phyloP scores from a whole-genome alignment of 2,329 filamentous ascomycete genomes.

The Madurella fahalii region DNA sequence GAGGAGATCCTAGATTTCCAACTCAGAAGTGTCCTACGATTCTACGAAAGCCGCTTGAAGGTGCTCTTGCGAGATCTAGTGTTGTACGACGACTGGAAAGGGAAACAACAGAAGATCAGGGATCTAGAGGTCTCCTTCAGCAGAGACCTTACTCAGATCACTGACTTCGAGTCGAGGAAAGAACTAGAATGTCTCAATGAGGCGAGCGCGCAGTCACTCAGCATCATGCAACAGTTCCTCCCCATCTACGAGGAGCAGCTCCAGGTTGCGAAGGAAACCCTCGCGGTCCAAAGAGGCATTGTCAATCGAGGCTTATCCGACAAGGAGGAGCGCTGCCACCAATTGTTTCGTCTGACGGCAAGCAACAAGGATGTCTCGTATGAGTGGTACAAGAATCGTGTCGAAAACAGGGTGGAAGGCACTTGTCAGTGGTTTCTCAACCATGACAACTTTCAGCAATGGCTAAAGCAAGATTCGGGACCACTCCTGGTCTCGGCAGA shows the following conservation, averaged over 20 bases:
- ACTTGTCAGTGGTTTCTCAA: slow-evolving; percentile 34
- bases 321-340: slow-evolving; percentile 5
- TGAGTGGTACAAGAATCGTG: slow-evolving; percentile 31
- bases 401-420: slow-evolving; percentile 23
- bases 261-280: too few relatives aligned
- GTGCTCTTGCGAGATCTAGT: background rate
- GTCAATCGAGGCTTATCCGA: background rate
- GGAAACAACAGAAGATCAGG: too few relatives aligned
- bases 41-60: slow-evolving; percentile 23
- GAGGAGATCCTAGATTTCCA: slow-evolving; percentile 35
- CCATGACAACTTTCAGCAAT: slow-evolving; percentile 29
- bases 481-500: slow-evolving; percentile 36
- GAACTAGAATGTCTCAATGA: too few relatives aligned
- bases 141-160: too few relatives aligned
- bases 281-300: too few relatives aligned
- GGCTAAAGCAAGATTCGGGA: slow-evolving; percentile 28
- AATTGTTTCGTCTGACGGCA: slow-evolving; percentile 1
- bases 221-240: too few relatives aligned
- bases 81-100: too few relatives aligned
- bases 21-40: slow-evolving; percentile 31
- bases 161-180: too few relatives aligned
- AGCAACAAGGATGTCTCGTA: too few relatives aligned
- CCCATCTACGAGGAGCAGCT: too few relatives aligned
- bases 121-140: too few relatives aligned
- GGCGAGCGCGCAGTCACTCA: too few relatives aligned